Conservation (phyloP, 2,329 filamentous ascomycete species). For the Thelonectria rubi region DNA sequence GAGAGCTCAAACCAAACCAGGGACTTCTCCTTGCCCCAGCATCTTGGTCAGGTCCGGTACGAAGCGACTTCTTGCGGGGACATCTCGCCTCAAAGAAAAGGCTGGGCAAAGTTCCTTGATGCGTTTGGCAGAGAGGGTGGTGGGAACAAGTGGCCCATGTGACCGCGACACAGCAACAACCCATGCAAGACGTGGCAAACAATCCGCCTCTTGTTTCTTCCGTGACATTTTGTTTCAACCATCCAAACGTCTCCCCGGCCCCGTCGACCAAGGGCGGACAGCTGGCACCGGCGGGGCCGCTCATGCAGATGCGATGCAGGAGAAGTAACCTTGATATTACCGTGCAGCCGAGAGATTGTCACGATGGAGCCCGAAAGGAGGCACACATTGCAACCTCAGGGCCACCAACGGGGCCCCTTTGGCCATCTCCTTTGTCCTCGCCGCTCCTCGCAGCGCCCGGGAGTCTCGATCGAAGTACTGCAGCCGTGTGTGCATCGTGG, state of each 20-base stretch:
- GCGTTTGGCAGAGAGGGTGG: neutral
- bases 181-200: neutral
- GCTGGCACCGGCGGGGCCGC: conserved; percentile 1
- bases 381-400: conserved; percentile 3
- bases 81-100: neutral
- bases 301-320: conserved; percentile 6
- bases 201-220: neutral
- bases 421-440: conserved; percentile 8
- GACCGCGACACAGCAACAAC: neutral
- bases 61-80: no score
- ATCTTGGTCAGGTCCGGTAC: no score
- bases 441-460: neutral
- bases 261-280: neutral
- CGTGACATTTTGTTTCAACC: neutral
- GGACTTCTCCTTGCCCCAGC: no score
- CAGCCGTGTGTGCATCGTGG: neutral
- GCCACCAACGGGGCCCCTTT: conserved; percentile 6
- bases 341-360: neutral
- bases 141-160: neutral
- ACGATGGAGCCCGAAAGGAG: neutral
- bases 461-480: neutral
- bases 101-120: neutral
- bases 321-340: neutral
- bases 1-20: no score
- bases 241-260: neutral